A percentile compares a stretch with the other conserved stretches of the same genome.
phyloP scores from a whole-genome alignment of 2,329 filamentous ascomycete species.

The Hirsutella rhossiliensis region DNA sequence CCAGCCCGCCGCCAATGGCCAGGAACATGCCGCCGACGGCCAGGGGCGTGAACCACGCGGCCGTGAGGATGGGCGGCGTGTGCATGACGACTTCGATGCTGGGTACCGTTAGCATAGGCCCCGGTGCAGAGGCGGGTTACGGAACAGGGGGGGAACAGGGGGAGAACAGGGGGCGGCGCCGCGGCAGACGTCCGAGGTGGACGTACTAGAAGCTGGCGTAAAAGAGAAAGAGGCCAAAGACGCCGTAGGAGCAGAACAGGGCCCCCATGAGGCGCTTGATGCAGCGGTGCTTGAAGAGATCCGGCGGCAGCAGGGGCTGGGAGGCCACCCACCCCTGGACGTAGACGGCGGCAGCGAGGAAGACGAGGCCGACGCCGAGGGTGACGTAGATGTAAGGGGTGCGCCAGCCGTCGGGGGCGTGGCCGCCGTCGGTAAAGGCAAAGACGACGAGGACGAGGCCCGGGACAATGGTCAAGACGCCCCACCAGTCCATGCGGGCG shows the following conservation, averaged over 20 bases:
- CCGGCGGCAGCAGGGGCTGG: slow-evolving; percentile 56
- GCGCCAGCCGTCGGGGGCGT: slow-evolving; percentile 57
- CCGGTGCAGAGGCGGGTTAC: not conserved
- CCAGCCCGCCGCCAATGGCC: slow-evolving; percentile 47
- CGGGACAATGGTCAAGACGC: slow-evolving; percentile 45
- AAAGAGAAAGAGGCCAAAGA: slow-evolving; percentile 55
- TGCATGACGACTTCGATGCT: slow-evolving; percentile 50
- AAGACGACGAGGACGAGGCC: slow-evolving; percentile 62
- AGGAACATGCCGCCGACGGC: slow-evolving; percentile 56
- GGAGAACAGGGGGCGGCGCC: too few relatives aligned
- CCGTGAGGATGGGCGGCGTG: slow-evolving; percentile 47
- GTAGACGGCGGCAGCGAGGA: slow-evolving; percentile 51
- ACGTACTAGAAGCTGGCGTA: slow-evolving; percentile 58
- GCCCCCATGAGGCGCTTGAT: slow-evolving; percentile 52
- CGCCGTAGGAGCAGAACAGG: slow-evolving; percentile 56
- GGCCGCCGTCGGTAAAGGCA: slow-evolving; percentile 60
- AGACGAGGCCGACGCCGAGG: slow-evolving; percentile 48
- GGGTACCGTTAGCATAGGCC: not conserved
- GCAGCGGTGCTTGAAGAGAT: slow-evolving; percentile 56
- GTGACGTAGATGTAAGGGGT: slow-evolving; percentile 60
- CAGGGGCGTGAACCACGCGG: slow-evolving; percentile 58
- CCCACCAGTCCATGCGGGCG: slow-evolving; percentile 56
- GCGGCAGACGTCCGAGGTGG: not conserved
- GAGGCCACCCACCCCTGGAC: slow-evolving; percentile 59
- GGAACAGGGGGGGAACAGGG: not conserved